Conservation (phyloP, 306 rosid species). For the Purshia tridentata region DNA sequence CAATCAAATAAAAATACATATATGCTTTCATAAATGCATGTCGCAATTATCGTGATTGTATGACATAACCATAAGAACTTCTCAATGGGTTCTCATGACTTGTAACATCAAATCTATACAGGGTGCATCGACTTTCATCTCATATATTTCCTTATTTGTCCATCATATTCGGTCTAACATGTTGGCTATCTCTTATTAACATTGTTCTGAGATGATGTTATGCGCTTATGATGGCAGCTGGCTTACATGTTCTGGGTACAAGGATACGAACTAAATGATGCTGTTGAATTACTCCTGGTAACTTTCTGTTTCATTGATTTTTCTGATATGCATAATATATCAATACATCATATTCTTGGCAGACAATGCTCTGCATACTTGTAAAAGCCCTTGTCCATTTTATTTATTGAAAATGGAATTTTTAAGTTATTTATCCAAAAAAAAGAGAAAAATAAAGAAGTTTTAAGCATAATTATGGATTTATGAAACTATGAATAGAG, state of each 20-base stretch:
- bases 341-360: slow-evolving; percentile 19
- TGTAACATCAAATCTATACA: not conserved
- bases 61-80: not conserved
- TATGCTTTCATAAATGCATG: not conserved
- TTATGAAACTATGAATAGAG: not conserved
- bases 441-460: not conserved
- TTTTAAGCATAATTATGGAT: too few relatives aligned
- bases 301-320: slow-evolving; percentile 20
- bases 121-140: not conserved
- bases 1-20: not conserved
- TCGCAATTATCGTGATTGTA: not conserved
- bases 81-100: not conserved
- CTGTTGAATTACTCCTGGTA: slow-evolving; percentile 69
- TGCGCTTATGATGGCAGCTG: slow-evolving; percentile 66
- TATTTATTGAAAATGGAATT: not conserved
- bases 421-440: not conserved
- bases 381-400: not conserved
- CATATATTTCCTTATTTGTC: slow-evolving; percentile 1
- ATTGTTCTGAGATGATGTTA: slow-evolving; percentile 32
- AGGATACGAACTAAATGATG: slow-evolving; percentile 71
- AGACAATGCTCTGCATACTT: slow-evolving; percentile 17
- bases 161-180: not conserved
- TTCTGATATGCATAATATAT: slow-evolving; percentile 2
- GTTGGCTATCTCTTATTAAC: slow-evolving; percentile 13
- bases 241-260: slow-evolving; percentile 94